Base-by-base conservation (phyloP, 257 asterid species). In the Scutellaria galericulata region DNA sequence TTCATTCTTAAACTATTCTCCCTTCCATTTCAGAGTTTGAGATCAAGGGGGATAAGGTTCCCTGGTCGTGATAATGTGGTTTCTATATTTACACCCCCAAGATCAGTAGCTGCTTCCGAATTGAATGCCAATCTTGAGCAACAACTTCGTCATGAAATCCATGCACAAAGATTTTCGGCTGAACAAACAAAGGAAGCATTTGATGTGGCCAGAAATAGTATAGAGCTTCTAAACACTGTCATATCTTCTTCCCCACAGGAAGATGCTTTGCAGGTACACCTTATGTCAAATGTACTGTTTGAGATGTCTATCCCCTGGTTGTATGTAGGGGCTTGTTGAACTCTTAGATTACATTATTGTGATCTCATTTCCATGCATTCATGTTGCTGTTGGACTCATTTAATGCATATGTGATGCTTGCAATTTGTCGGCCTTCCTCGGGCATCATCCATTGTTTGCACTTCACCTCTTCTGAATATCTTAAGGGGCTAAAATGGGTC, bases 121-220 rank as follows among this genome's bases (percentile, higher is more conserved):
- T 63, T 77, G 53, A 81, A 73, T 86, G 79, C 71, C 71, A 64
- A 84, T 24, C 78, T 58, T 62, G 86, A 74, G 11, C 88, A 76
- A 64, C 92, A 88, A 68, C 66, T 83, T 54, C 83, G 79, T 66
- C 80, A 65, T 39, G 93, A 88, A 11, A 73, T 83, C 75, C 92
- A 89, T 39, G 82, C 18, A n/a, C 89, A 51, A 50, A 82, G 79
- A 64, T 87, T 88, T 77, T 87, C 99, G 31, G 88, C 88, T 71
- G 97, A 87, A 65, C 91, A 90, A 73, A 87, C 86, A 3, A 92
- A 87, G 83, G 98, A 90, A 83, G 94, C 98, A 72, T 90, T 95
- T 74, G 96, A 95, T 79, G 95, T 92, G 76, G 99, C 98, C 58
- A 83, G 96, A 80, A 95, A 95, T 80, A 95, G 98, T 75, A 53